Evolutionary conservation across 169 alveolate species (phyloP).

Genomic region (Plasmodium malariae): DNA sequence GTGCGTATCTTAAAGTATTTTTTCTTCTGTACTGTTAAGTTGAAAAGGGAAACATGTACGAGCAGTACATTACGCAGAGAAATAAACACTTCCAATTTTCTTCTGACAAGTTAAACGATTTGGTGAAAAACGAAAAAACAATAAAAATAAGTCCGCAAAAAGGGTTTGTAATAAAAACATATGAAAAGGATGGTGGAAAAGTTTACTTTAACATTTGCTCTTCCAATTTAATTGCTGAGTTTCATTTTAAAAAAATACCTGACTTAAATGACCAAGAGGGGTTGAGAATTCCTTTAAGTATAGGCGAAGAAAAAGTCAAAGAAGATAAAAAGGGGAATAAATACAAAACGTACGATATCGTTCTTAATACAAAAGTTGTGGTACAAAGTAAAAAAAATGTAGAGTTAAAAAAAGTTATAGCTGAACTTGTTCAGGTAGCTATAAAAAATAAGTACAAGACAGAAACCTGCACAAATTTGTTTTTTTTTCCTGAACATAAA

Average conservation of each 20-base stretch:
- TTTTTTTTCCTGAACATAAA: slow-evolving; percentile 72
- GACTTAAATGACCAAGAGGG: slow-evolving; percentile 64
- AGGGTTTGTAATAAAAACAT: slow-evolving; percentile 77
- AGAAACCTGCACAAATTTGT: slow-evolving; percentile 64
- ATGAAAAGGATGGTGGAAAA: slow-evolving; percentile 72
- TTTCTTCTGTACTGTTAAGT: too few relatives aligned
- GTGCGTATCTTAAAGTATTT: too few relatives aligned
- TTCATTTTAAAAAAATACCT: slow-evolving; percentile 68
- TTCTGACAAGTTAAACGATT: slow-evolving; percentile 16
- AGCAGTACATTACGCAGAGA: not conserved
- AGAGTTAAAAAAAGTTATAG: slow-evolving; percentile 64
- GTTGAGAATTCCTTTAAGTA: slow-evolving; percentile 75
- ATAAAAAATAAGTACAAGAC: slow-evolving; percentile 68
- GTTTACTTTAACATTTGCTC: slow-evolving; percentile 69
- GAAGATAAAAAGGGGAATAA: slow-evolving; percentile 76
- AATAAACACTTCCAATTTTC: slow-evolving; percentile 45
- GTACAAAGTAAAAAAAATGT: slow-evolving; percentile 40
- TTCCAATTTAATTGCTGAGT: slow-evolving; percentile 66
- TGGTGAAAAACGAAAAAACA: slow-evolving; percentile 29
- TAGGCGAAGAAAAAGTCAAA: slow-evolving; percentile 74
- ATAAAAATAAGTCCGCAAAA: slow-evolving; percentile 74
- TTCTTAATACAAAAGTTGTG: slow-evolving; percentile 68
- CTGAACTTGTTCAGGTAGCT: slow-evolving; percentile 75
- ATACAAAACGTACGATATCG: slow-evolving; percentile 74
- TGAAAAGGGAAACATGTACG: slow-evolving; percentile 29